phyloP scores from a whole-genome alignment of 441 rosid genomes.

The Gossypium laxum region DNA sequence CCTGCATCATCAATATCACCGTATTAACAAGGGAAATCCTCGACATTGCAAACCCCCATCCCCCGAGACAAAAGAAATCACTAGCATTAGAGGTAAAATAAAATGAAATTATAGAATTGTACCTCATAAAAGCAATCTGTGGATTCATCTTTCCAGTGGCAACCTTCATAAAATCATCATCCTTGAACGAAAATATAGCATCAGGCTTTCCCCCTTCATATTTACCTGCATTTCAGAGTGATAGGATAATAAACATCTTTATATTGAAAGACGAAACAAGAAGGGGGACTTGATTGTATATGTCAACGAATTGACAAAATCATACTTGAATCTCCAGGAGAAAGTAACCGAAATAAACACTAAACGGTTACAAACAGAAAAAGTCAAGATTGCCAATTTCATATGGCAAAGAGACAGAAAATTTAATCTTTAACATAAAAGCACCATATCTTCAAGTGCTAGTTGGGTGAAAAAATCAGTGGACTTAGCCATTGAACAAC shows the following conservation, averaged over 20 bases:
- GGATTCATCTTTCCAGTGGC: conserved; percentile 85
- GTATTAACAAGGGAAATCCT: background rate
- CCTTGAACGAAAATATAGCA: conserved; percentile 70
- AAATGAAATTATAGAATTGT: background rate
- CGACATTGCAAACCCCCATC: background rate
- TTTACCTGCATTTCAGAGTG: conserved; percentile 33
- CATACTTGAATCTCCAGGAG: background rate
- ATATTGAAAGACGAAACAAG: background rate
- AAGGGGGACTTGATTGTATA: background rate
- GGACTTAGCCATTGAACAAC: background rate
- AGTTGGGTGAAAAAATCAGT: background rate
- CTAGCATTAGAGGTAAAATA: background rate
- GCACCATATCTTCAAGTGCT: background rate
- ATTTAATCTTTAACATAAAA: background rate
- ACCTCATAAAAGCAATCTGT: conserved; percentile 92
- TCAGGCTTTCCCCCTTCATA: conserved; percentile 86
- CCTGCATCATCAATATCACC: conserved; percentile 36
- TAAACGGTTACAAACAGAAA: background rate
- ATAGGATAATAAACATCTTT: background rate
- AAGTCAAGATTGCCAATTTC: background rate
- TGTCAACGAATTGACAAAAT: background rate
- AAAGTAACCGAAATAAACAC: background rate
- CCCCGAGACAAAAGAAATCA: background rate
- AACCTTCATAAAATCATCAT: conserved; percentile 83
- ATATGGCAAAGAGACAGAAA: background rate